phyloP scores from a whole-genome alignment of 179 eudicot genomes.

The Silene noctiflora region DNA sequence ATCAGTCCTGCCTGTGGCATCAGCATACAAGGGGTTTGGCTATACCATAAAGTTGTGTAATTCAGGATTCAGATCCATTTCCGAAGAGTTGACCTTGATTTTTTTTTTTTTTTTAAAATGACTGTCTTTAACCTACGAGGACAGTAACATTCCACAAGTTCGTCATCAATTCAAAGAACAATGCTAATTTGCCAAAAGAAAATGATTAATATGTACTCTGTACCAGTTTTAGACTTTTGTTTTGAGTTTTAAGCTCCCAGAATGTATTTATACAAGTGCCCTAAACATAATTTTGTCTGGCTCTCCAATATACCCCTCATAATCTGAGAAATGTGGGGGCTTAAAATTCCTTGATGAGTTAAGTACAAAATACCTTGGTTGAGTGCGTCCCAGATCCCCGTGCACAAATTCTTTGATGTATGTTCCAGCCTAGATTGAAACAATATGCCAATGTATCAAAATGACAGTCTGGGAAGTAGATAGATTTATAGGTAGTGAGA shows the following conservation, averaged over 20 bases:
- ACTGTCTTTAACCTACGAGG: background rate
- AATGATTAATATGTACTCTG: background rate
- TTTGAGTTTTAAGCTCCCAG: background rate
- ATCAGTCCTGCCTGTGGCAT: background rate
- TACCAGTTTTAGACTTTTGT: background rate
- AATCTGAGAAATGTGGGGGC: background rate
- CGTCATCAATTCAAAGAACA: background rate
- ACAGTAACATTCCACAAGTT: background rate
- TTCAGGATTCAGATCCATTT: background rate
- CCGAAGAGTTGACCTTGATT: background rate
- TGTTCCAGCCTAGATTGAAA: slow-evolving; percentile 76
- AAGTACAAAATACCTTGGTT: slow-evolving; percentile 64
- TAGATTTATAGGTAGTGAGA: background rate
- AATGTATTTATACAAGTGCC: background rate
- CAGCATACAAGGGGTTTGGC: background rate
- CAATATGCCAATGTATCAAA: slow-evolving; percentile 1
- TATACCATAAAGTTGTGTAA: background rate
- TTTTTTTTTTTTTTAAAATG: too few relatives aligned
- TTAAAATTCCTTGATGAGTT: background rate
- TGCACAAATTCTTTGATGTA: slow-evolving; percentile 98
- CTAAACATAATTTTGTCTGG: background rate
- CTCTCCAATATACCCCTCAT: background rate
- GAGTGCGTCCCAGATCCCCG: slow-evolving; percentile 96
- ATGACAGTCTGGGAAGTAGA: background rate
- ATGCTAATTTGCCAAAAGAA: background rate